phyloP scores from a whole-genome alignment of 164 flowering plant genomes.

The Warburgia ugandensis region DNA sequence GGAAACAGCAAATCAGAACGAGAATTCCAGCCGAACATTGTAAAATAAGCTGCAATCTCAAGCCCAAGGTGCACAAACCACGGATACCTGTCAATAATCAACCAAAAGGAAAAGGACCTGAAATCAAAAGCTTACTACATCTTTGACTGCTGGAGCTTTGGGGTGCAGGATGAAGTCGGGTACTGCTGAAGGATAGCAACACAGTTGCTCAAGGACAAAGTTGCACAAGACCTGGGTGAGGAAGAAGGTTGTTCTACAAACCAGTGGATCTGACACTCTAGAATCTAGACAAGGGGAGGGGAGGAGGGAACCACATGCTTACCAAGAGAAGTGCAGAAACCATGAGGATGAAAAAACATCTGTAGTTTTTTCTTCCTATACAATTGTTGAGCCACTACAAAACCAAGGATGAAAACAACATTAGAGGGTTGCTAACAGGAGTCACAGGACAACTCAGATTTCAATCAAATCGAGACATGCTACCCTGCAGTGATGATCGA shows the following conservation, averaged over 20 bases:
- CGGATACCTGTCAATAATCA: slow-evolving; percentile 49
- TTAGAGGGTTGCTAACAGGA: slow-evolving; percentile 5
- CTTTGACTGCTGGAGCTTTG: slow-evolving; percentile 5
- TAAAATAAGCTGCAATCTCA: slow-evolving; percentile 93
- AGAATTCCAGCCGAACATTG: slow-evolving; percentile 93
- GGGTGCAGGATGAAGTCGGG: slow-evolving; percentile 15
- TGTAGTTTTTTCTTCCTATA: slow-evolving; percentile 81
- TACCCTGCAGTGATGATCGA: slow-evolving; percentile 99
- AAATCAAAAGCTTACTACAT: slow-evolving; percentile 31
- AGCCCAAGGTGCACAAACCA: slow-evolving; percentile 56
- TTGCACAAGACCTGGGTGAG: background rate
- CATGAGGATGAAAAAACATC: slow-evolving; percentile 89
- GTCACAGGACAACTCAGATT: slow-evolving; percentile 2
- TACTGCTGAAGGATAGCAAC: slow-evolving; percentile 1
- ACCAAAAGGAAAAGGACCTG: slow-evolving; percentile 32
- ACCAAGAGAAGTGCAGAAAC: slow-evolving; percentile 87
- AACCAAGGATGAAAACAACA: slow-evolving; percentile 14
- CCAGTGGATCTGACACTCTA: background rate
- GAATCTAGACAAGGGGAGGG: background rate
- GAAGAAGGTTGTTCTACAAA: background rate
- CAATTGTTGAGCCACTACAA: slow-evolving; percentile 99
- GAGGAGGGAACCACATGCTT: slow-evolving; percentile 26
- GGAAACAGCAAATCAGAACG: slow-evolving; percentile 76
- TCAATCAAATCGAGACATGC: slow-evolving; percentile 2
- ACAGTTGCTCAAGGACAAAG: background rate